These are phyloP conservation scores for Xylaria longipes DNA, from an alignment of 495 filamentous ascomycete genomes.

Conservation along the genomic window DNA sequence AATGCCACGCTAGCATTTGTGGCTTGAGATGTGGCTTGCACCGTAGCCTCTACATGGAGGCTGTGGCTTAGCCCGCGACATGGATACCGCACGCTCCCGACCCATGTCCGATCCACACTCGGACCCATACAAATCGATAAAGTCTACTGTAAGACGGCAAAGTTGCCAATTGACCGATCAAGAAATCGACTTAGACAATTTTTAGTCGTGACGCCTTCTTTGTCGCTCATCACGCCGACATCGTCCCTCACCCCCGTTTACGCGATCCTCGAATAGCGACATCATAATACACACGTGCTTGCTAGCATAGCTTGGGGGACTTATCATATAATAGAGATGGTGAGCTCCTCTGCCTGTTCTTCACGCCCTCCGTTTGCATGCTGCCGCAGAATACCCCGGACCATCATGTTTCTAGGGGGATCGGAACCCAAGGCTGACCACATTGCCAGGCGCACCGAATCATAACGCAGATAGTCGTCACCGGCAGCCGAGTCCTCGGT, in stretches of 20 bases:
- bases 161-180: conserved; percentile 6
- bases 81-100: not conserved
- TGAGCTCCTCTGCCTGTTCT: conserved; percentile 4
- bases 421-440: conserved; percentile 8
- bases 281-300: too few species aligned
- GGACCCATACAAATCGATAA: conserved; percentile 18
- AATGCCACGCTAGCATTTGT: not conserved
- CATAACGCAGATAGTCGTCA: conserved; percentile 89
- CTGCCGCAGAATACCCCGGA: not conserved
- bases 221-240: conserved; percentile 16
- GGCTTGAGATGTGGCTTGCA: conserved; percentile 12
- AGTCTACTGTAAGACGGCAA: not conserved
- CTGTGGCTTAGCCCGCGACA: not conserved
- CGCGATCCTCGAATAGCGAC: not conserved
- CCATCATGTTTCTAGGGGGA: not conserved
- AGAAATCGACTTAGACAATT: conserved; percentile 22
- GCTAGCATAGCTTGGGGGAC: not conserved
- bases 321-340: conserved; percentile 19
- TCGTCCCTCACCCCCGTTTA: conserved; percentile 3
- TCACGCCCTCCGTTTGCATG: not conserved
- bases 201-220: conserved; percentile 24
- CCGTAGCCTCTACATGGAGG: too few species aligned
- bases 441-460: conserved; percentile 83
- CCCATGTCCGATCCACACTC: not conserved
- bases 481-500: conserved; percentile 87